Percentiles rank a stretch among this genome's conserved stretches.
Conservation (phyloP, 768 basidiomycete genomes). For the Pisolithus microcarpus region DNA sequence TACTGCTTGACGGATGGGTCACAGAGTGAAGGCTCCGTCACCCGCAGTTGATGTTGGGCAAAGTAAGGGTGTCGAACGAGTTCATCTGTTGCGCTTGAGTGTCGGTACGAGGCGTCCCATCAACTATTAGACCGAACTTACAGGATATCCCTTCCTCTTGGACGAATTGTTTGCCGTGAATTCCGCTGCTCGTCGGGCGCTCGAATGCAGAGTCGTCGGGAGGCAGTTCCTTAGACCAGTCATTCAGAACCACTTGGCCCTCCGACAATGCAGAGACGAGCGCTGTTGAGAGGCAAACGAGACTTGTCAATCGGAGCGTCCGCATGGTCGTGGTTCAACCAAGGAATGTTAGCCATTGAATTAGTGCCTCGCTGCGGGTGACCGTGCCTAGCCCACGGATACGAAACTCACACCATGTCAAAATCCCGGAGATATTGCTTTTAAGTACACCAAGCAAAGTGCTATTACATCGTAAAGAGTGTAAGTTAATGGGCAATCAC, state of each 20-base stretch:
- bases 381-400: background rate
- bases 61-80: slow-evolving; percentile 48
- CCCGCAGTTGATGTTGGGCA: slow-evolving; percentile 49
- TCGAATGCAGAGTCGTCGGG: slow-evolving; percentile 12
- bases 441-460: no score
- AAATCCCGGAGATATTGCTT: no score
- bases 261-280: slow-evolving; percentile 35
- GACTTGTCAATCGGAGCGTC: slow-evolving; percentile 26
- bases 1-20: slow-evolving; percentile 69
- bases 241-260: slow-evolving; percentile 36
- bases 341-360: background rate
- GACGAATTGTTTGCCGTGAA: slow-evolving; percentile 58
- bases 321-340: slow-evolving; percentile 30
- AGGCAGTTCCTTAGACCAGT: background rate
- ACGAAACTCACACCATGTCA: background rate
- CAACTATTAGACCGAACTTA: slow-evolving; percentile 32
- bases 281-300: slow-evolving; percentile 30
- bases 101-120: slow-evolving; percentile 1
- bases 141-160: slow-evolving; percentile 67
- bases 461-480: background rate
- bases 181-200: slow-evolving; percentile 38
- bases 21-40: slow-evolving; percentile 67
- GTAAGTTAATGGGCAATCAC: background rate
- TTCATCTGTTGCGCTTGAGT: slow-evolving; percentile 38
- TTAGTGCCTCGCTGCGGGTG: background rate